Base-by-base conservation (phyloP, 1,139 yeast species). In the Candida tropicalis region DNA sequence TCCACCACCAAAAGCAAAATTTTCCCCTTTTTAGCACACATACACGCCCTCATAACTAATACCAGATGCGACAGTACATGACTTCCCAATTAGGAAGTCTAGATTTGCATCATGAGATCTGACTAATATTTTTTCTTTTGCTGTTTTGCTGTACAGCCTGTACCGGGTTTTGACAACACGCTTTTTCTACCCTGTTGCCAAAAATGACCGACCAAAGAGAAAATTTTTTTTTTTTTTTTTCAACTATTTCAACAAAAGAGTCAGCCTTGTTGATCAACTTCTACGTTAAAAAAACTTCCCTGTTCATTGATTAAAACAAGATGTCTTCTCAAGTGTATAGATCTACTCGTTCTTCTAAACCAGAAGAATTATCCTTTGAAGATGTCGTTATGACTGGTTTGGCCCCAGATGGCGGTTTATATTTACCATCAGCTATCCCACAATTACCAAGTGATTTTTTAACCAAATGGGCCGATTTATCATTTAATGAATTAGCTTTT, bases 341-440 rank as follows among this genome's bases (percentile, higher is more conserved):
- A 68, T 91, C 98, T 18, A 89, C 99, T 11, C 84, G 98, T 62
- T 82, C 95, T 6, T 59, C 81, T 18, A 63, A 62, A 10, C 64
- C 65, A 25, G 79, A 81, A 54, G 66, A 77, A 11, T 76, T 83
- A 45, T 77, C 93, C 3, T 93, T 93, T 57, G 99, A 93, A 66
- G 95, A 87, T 48, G 96, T 91, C 7, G 91, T 93, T 41, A 87
- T 93, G 67, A 87, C 87, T 50, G 99, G 99, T 37, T 77, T 93
- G 57, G 99, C 98, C 42, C 82, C 87, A 41, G 99, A 95, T 63
- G 99, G 99, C 54, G 99, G 99, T 34, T 79, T 93, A 40, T 93
- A 88, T 63, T 77, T 95, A 46, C 99, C 99, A 41, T 79, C 95
- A 8, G 73, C 65, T 44, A 87, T 91, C 54, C 97, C 98, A 42